These are phyloP conservation scores for Quercus phellos DNA, from an alignment of 331 rosid species.

Conservation along the genomic window DNA sequence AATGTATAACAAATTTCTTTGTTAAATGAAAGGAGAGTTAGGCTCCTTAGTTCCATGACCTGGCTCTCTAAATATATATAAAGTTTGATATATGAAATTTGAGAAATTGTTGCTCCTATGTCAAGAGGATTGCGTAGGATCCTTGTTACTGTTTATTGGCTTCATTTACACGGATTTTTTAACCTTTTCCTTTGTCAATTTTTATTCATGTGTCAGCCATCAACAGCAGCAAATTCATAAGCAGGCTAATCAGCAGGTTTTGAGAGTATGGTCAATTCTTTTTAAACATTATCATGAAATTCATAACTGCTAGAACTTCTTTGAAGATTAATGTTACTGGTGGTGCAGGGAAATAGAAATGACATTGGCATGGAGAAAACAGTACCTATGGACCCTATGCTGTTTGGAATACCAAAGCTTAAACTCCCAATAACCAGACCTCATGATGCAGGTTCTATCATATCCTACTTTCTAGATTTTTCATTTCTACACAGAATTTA, in stretches of 20 bases:
- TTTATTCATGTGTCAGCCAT: conserved; percentile 28
- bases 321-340: conserved; percentile 7
- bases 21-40: neutral
- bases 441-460: conserved; percentile 37
- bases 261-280: conserved; percentile 13
- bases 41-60: conserved; percentile 1
- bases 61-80: neutral
- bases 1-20: neutral
- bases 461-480: conserved; percentile 8
- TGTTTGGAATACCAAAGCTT: conserved; percentile 9
- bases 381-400: conserved; percentile 6
- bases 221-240: conserved; percentile 12
- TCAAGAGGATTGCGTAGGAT: neutral
- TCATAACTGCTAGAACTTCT: neutral
- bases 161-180: neutral
- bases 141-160: conserved; percentile 13
- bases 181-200: conserved; percentile 8
- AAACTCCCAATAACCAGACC: conserved; percentile 8
- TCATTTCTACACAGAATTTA: neutral
- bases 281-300: conserved; percentile 2
- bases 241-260: conserved; percentile 18
- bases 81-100: neutral
- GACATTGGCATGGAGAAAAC: conserved; percentile 17
- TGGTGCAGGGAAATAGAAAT: conserved; percentile 29
- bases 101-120: neutral